Evolutionary conservation across 1,284 basidiomycete genomes (phyloP).

Genomic region (Rhodotorula sp.): DNA sequence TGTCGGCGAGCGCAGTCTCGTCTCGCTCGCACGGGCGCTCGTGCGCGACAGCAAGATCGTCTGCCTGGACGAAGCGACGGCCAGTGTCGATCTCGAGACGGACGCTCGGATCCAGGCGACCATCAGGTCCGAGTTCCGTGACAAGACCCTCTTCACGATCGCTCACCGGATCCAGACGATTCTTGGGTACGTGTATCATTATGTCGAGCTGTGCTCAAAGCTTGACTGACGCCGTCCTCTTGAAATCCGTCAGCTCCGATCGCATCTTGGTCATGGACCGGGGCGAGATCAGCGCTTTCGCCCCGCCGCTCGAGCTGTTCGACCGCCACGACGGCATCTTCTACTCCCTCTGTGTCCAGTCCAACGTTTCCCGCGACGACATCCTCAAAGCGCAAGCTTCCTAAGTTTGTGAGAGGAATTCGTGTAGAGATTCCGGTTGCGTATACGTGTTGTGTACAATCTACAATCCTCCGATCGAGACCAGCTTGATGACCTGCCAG

Average conservation of each 20-base stretch:
- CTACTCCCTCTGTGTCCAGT: constrained; percentile 66
- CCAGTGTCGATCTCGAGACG: constrained; percentile 73
- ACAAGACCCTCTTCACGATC: constrained; percentile 61
- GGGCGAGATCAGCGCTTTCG: constrained; percentile 69
- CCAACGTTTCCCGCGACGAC: constrained; percentile 66
- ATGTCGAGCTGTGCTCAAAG: no score
- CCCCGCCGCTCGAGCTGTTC: constrained; percentile 64
- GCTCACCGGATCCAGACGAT: constrained; percentile 74
- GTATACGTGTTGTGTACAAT: neutral
- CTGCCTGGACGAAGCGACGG: constrained; percentile 77
- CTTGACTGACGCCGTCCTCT: neutral
- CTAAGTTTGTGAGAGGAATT: neutral
- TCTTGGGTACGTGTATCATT: constrained; percentile 48
- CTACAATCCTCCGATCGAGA: constrained; percentile 67
- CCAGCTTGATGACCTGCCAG: constrained; percentile 76
- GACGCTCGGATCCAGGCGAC: constrained; percentile 70
- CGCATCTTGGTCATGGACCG: constrained; percentile 74
- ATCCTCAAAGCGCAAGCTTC: constrained; percentile 48
- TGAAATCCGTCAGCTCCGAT: constrained; percentile 59
- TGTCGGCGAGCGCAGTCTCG: constrained; percentile 65
- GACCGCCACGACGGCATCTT: constrained; percentile 61
- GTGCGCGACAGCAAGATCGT: constrained; percentile 73
- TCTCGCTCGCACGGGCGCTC: constrained; percentile 75
- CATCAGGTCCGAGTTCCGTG: constrained; percentile 64
- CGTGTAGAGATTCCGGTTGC: neutral